A percentile compares a stretch with the other conserved stretches of the same genome.
Evolutionary conservation across 2,329 filamentous ascomycete species (phyloP).

Genomic region (Colletotrichum coccodes): DNA sequence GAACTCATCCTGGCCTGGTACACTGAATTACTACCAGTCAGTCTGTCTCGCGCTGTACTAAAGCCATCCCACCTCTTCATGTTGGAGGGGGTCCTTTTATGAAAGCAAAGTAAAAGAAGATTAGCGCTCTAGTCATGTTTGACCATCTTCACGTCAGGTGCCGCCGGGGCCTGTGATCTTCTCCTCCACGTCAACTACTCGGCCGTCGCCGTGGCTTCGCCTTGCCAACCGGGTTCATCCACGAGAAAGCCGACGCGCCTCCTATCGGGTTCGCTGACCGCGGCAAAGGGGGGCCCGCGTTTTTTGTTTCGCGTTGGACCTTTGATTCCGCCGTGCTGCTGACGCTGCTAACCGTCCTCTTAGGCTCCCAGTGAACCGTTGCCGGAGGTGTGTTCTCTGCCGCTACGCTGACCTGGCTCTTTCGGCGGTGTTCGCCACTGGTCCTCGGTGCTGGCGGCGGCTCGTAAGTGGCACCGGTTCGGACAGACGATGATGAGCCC

Average conservation of each 20-base stretch:
- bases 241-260: slow-evolving; percentile 92
- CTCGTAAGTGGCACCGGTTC: slow-evolving; percentile 64
- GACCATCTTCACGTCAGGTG: slow-evolving; percentile 6
- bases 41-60: slow-evolving; percentile 13
- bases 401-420: slow-evolving; percentile 58
- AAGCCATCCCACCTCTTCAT: slow-evolving; percentile 22
- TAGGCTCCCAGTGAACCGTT: slow-evolving; percentile 63
- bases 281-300: slow-evolving; percentile 52
- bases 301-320: slow-evolving; percentile 41
- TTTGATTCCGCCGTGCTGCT: slow-evolving; percentile 46
- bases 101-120: slow-evolving; percentile 29
- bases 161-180: slow-evolving; percentile 19
- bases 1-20: slow-evolving; percentile 15
- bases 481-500: slow-evolving; percentile 55
- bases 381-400: slow-evolving; percentile 64
- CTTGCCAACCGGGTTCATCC: slow-evolving; percentile 74
- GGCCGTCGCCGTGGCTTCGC: slow-evolving; percentile 46
- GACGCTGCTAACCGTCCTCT: slow-evolving; percentile 55
- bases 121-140: slow-evolving; percentile 16
- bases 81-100: slow-evolving; percentile 6
- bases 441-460: slow-evolving; percentile 55
- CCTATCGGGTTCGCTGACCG: slow-evolving; percentile 85
- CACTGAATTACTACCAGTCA: slow-evolving; percentile 19
- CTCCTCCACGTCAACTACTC: slow-evolving; percentile 19
- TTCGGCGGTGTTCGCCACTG: slow-evolving; percentile 62